Percentiles rank a stretch among this genome's conserved stretches.
Conservation (phyloP, 306 rosid species). For the Sicyos baderoa region DNA sequence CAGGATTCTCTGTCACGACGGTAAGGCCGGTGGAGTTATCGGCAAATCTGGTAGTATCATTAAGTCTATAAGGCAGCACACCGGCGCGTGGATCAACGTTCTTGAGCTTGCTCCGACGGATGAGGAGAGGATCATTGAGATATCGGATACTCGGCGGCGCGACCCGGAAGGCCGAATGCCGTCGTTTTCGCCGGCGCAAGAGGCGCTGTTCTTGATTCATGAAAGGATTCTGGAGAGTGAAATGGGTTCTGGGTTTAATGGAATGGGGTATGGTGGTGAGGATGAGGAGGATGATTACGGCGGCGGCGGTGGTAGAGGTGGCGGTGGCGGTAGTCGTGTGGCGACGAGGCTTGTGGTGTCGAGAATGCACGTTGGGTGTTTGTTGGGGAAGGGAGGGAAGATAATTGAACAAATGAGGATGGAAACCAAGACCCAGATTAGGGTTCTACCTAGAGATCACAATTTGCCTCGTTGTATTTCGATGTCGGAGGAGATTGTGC, state of each 20-base stretch:
- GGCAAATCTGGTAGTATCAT: slow-evolving; percentile 95
- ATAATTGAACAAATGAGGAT: slow-evolving; percentile 98
- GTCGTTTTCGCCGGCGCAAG: slow-evolving; percentile 91
- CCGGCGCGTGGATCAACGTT: slow-evolving; percentile 99
- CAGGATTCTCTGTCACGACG: slow-evolving; percentile 79
- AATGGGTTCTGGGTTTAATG: slow-evolving; percentile 37
- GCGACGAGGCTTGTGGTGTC: slow-evolving; percentile 87
- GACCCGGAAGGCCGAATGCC: slow-evolving; percentile 95
- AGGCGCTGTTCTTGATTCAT: slow-evolving; percentile 75
- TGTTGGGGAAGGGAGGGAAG: slow-evolving; percentile 97
- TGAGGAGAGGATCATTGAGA: slow-evolving; percentile 91
- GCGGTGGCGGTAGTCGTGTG: slow-evolving; percentile 38
- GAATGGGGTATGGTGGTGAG: slow-evolving; percentile 29
- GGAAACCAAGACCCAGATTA: slow-evolving; percentile 95
- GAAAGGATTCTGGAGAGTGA: slow-evolving; percentile 85
- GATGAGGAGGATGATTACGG: slow-evolving; percentile 59
- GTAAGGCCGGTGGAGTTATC: slow-evolving; percentile 89
- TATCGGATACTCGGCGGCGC: slow-evolving; percentile 87
- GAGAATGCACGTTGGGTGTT: slow-evolving; percentile 91
- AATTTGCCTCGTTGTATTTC: slow-evolving; percentile 92
- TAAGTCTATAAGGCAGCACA: slow-evolving; percentile 88
- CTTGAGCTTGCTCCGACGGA: slow-evolving; percentile 80
- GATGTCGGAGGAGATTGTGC: slow-evolving; percentile 96
- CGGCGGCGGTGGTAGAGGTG: neutral
- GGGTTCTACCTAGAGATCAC: slow-evolving; percentile 91